phyloP scores from a whole-genome alignment of 768 basidiomycete species.

The Lactifluus pinguis region DNA sequence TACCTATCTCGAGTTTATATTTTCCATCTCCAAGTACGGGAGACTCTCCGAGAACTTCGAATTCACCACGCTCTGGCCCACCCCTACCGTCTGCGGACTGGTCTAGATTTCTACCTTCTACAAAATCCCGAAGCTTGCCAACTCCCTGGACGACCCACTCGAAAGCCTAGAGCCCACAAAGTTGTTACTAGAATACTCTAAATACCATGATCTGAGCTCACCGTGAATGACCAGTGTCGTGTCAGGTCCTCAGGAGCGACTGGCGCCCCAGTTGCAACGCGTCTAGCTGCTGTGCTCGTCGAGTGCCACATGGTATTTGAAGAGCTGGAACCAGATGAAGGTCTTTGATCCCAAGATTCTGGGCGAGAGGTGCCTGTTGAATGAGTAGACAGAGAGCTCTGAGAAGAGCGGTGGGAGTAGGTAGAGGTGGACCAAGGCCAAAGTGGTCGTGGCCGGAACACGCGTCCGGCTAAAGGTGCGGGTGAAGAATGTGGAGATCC shows the following conservation, averaged over 20 bases:
- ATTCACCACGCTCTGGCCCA: slow-evolving; percentile 34
- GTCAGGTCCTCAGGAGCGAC: slow-evolving; percentile 35
- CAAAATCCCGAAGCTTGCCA: slow-evolving; percentile 44
- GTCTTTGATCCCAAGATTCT: slow-evolving; percentile 24
- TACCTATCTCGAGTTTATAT: slow-evolving; percentile 64
- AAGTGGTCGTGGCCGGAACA: slow-evolving; percentile 42
- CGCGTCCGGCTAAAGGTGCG: slow-evolving; percentile 2
- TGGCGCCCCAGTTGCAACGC: slow-evolving; percentile 5
- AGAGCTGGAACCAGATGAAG: slow-evolving; percentile 21
- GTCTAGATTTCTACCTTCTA: slow-evolving; percentile 32
- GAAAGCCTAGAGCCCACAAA: slow-evolving; percentile 41
- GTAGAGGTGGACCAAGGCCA: slow-evolving; percentile 48
- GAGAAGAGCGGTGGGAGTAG: slow-evolving; percentile 28
- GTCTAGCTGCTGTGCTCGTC: slow-evolving; percentile 10
- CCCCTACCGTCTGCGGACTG: slow-evolving; percentile 25
- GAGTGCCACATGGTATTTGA: slow-evolving; percentile 21
- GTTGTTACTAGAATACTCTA: background rate
- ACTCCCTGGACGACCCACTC: slow-evolving; percentile 63
- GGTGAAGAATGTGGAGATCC: slow-evolving; percentile 16
- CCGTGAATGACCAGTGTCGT: slow-evolving; percentile 59
- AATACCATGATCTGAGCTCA: slow-evolving; percentile 23
- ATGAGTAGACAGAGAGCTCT: slow-evolving; percentile 25
- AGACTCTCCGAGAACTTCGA: slow-evolving; percentile 56
- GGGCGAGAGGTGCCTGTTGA: slow-evolving; percentile 22
- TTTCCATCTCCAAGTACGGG: slow-evolving; percentile 62